A percentile compares a stretch with the other conserved stretches of the same genome.
Evolutionary conservation across 352 stramenopile genomes (phyloP).

Genomic region (Globisporangium alternatum): DNA sequence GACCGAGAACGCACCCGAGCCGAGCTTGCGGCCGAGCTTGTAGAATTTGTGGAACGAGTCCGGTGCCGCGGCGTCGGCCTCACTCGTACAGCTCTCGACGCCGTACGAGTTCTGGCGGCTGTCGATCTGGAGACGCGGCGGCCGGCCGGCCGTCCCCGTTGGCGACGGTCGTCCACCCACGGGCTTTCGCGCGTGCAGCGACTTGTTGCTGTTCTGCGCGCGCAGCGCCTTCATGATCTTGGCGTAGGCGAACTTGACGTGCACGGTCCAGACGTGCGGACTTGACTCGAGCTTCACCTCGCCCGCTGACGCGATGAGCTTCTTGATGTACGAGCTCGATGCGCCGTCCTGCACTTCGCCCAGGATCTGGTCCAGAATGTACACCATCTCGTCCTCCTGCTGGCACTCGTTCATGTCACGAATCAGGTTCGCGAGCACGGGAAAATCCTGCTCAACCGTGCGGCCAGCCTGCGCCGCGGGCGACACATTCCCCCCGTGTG

Average conservation of each 20-base stretch:
- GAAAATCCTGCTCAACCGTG: constrained; percentile 64
- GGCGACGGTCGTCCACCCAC: constrained; percentile 20
- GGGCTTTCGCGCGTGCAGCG: constrained; percentile 11
- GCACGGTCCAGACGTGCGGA: constrained; percentile 58
- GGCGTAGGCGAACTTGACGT: constrained; percentile 74
- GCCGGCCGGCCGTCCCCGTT: neutral
- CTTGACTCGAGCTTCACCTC: constrained; percentile 66
- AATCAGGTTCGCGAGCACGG: constrained; percentile 71
- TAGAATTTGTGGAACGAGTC: constrained; percentile 69
- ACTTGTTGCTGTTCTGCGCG: constrained; percentile 21
- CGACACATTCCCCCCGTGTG: constrained; percentile 25
- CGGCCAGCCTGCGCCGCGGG: constrained; percentile 51
- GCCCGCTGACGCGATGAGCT: constrained; percentile 64
- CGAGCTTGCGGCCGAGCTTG: constrained; percentile 84
- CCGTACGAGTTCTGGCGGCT: constrained; percentile 49
- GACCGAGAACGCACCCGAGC: constrained; percentile 84
- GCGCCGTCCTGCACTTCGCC: constrained; percentile 72
- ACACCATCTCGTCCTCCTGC: constrained; percentile 77
- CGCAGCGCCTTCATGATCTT: constrained; percentile 79
- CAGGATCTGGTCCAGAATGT: constrained; percentile 79
- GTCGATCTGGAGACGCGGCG: constrained; percentile 15
- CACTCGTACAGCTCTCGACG: constrained; percentile 24
- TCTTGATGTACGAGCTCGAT: constrained; percentile 64
- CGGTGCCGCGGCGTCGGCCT: constrained; percentile 6
- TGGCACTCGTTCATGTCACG: constrained; percentile 75